phyloP scores from a whole-genome alignment of 192 early-diverging fungal genomes.

The Backusella liffmaniae region DNA sequence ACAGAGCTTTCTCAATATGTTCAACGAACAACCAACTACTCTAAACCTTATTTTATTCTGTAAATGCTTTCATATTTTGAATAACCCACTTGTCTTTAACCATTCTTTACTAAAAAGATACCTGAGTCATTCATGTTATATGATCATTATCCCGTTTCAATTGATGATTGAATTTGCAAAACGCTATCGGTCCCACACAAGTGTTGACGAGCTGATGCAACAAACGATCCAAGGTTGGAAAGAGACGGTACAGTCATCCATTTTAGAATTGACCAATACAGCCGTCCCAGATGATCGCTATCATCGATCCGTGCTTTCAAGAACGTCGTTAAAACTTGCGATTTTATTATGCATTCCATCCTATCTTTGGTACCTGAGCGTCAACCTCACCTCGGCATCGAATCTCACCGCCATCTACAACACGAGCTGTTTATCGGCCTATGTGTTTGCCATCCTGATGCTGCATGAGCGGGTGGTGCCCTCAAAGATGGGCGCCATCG shows the following conservation, averaged over 20 bases:
- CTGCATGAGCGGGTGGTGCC: conserved; percentile 61
- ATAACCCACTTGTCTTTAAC: background rate
- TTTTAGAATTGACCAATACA: background rate
- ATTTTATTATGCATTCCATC: conserved; percentile 62
- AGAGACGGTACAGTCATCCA: conserved; percentile 1
- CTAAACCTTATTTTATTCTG: conserved; percentile 63
- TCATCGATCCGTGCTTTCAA: background rate
- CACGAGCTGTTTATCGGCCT: conserved; percentile 80
- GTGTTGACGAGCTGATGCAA: background rate
- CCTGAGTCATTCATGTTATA: conserved; percentile 41
- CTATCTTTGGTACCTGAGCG: conserved; percentile 80
- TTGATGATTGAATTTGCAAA: conserved; percentile 20
- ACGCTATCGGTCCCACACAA: too few species aligned
- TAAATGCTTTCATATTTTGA: conserved; percentile 19
- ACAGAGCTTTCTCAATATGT: conserved; percentile 61
- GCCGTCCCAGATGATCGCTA: background rate
- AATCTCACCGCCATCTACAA: conserved; percentile 84
- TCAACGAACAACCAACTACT: conserved; percentile 50
- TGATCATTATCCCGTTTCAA: conserved; percentile 41
- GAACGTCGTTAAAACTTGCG: conserved; percentile 37
- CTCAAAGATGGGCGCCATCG: conserved; percentile 62
- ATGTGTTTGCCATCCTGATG: conserved; percentile 72
- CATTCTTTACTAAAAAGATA: conserved; percentile 32
- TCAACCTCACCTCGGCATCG: conserved; percentile 69
- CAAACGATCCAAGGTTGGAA: background rate